Conservation (phyloP, 164 flowering plant species). For the Nymphaea thermarum region DNA sequence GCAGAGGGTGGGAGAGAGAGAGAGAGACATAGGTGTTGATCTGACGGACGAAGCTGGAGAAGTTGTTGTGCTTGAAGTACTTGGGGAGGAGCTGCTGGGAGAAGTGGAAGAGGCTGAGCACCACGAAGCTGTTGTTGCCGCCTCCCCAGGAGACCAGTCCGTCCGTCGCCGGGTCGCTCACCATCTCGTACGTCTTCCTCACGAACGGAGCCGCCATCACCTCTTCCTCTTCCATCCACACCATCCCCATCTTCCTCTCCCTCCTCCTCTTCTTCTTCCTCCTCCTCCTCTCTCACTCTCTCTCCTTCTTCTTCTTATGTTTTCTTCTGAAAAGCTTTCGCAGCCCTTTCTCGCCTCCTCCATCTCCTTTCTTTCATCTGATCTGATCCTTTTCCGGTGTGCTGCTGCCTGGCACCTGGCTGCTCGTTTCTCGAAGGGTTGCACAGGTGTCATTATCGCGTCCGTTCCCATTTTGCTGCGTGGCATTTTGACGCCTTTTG, state of each 20-base stretch:
- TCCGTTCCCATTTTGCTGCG: too few relatives aligned
- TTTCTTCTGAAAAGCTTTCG: too few relatives aligned
- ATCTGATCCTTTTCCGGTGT: too few relatives aligned
- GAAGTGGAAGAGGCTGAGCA: conserved; percentile 58
- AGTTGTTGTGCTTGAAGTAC: conserved; percentile 90
- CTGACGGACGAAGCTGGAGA: conserved; percentile 91
- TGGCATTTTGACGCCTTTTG: too few relatives aligned
- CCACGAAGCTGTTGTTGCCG: conserved; percentile 74
- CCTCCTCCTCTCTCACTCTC: background rate
- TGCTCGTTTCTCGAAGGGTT: too few relatives aligned
- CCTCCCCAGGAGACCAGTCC: conserved; percentile 49
- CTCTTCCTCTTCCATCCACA: too few relatives aligned
- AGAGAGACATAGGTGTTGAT: conserved; percentile 77
- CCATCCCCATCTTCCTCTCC: too few relatives aligned
- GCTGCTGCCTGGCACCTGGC: too few relatives aligned
- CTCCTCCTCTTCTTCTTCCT: background rate
- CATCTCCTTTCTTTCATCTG: too few relatives aligned
- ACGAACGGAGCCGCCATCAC: conserved; percentile 51
- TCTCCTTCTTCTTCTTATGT: too few relatives aligned
- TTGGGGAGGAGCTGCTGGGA: conserved; percentile 53
- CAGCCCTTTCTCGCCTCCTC: too few relatives aligned
- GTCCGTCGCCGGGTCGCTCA: conserved; percentile 58
- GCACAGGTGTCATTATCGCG: too few relatives aligned
- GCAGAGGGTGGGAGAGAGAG: background rate
- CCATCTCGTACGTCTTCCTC: conserved; percentile 78